These are phyloP conservation scores for Penicillium diatomitis DNA, from an alignment of 495 filamentous ascomycete genomes.

Conservation along the genomic window DNA sequence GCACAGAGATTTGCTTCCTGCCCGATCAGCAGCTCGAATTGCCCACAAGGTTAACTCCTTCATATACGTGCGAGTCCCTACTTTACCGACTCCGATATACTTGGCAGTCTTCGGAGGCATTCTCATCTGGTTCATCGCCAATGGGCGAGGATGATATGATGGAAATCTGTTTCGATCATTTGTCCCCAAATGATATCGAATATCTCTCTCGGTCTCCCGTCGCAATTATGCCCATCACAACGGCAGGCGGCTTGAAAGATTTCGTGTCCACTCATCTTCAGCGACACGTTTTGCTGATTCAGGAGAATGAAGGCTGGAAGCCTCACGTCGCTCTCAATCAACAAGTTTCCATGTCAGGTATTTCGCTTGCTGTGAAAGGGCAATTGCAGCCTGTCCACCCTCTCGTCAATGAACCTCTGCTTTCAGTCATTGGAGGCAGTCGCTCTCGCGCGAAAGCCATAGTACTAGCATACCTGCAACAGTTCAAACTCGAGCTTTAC, in stretches of 20 bases:
- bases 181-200: slow-evolving; percentile 40
- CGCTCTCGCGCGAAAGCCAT: slow-evolving; percentile 17
- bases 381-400: slow-evolving; percentile 32
- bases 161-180: slow-evolving; percentile 44
- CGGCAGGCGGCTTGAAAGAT: slow-evolving; percentile 4
- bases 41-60: slow-evolving; percentile 15
- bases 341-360: slow-evolving; percentile 19
- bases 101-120: slow-evolving; percentile 24
- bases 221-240: slow-evolving; percentile 13
- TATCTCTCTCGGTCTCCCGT: slow-evolving; percentile 32
- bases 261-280: slow-evolving; percentile 16
- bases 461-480: slow-evolving; percentile 30
- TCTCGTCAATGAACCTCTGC: slow-evolving; percentile 35
- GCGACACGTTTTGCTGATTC: slow-evolving; percentile 24
- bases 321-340: slow-evolving; percentile 18
- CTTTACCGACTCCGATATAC: slow-evolving; percentile 42
- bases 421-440: slow-evolving; percentile 19
- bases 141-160: slow-evolving; percentile 14
- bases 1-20: slow-evolving; percentile 76
- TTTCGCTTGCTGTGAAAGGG: slow-evolving; percentile 23
- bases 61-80: slow-evolving; percentile 39
- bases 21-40: slow-evolving; percentile 18
- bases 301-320: slow-evolving; percentile 33
- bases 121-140: slow-evolving; percentile 4
- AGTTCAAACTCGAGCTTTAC: slow-evolving; percentile 30